Base-by-base conservation (phyloP, 2,329 filamentous ascomycete genomes). In the Alternaria longipes region DNA sequence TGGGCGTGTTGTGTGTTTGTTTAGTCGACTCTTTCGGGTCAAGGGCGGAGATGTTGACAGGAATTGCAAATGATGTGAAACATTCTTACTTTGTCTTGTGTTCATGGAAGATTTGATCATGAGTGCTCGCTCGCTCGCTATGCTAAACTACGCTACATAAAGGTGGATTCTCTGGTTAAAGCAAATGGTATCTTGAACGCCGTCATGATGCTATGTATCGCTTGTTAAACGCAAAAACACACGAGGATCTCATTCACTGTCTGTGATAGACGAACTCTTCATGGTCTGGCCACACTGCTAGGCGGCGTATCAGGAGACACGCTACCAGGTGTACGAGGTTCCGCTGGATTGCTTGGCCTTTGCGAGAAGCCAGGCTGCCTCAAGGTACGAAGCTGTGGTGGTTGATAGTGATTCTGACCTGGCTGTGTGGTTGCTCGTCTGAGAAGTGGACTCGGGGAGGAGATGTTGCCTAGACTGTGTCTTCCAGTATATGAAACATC, bases 371-470 rank as follows among this genome's bases (percentile, higher is more conserved):
- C 70, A 26, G 65, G 71, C 18, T 67, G 71, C 1, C n/a, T 67
- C 18, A 66, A 41, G 18, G 69, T 74, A 16, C 61, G 46, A 18
- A 42, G 40, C n/a, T 69, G 3, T 66, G 69, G 32, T 74, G 71
- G 20, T 16, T 16, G 11, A 24, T 12, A 4, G 5, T 22, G 40
- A 41, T 5, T 6, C 11, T 67, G 51, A 12, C 61, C 65, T 32
- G 72, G 73, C 53, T 75, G 72, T 18, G 70, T 74, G 5, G 73
- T 78, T 4, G 75, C 77, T 12, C 75, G 66, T 42, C 76, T 65
- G 2, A 79, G 57, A 40, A 79, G 59, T 38, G 78, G 77, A 54
- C 77, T 79, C 1, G 77, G 72, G 0, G 73, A 73, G 9, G 70
- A 66, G 8, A 67, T 26, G 41, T 66, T 67, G 12, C 55, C 50